phyloP scores from a whole-genome alignment of 371 early-diverging fungal species.

The Mucor racemosus region DNA sequence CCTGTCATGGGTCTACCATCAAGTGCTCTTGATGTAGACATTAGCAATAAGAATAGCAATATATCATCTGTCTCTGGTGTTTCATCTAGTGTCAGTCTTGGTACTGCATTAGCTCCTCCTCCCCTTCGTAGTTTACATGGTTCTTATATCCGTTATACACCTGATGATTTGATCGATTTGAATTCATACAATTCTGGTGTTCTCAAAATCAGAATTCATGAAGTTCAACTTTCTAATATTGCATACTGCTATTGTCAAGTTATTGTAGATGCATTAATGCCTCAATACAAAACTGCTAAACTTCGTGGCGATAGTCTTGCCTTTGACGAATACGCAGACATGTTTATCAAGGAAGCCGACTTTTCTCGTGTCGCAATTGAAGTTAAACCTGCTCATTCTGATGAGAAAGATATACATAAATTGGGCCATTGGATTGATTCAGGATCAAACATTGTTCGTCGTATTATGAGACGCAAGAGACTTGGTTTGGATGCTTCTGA shows the following conservation, averaged over 20 bases:
- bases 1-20: conserved; percentile 63
- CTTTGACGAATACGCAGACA: conserved; percentile 53
- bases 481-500: conserved; percentile 23
- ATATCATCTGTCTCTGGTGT: conserved; percentile 11
- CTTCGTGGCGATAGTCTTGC: conserved; percentile 36
- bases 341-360: conserved; percentile 67
- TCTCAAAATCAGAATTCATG: conserved; percentile 44
- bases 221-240: conserved; percentile 37
- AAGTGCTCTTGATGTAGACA: neutral
- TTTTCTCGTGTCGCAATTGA: conserved; percentile 63
- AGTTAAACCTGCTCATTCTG: conserved; percentile 42
- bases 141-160: conserved; percentile 41
- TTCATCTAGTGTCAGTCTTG: neutral
- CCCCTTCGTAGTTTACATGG: conserved; percentile 38
- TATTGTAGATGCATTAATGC: conserved; percentile 43
- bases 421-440: conserved; percentile 47
- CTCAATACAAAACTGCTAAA: conserved; percentile 49
- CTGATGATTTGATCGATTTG: conserved; percentile 50
- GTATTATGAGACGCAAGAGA: conserved; percentile 37
- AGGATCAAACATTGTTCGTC: conserved; percentile 38
- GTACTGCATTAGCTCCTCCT: neutral
- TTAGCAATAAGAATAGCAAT: conserved; percentile 2
- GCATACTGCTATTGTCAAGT: conserved; percentile 42
- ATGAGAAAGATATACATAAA: conserved; percentile 41
- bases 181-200: conserved; percentile 46